phyloP scores from a whole-genome alignment of 2,329 filamentous ascomycete species.

The Neonectria magnoliae region DNA sequence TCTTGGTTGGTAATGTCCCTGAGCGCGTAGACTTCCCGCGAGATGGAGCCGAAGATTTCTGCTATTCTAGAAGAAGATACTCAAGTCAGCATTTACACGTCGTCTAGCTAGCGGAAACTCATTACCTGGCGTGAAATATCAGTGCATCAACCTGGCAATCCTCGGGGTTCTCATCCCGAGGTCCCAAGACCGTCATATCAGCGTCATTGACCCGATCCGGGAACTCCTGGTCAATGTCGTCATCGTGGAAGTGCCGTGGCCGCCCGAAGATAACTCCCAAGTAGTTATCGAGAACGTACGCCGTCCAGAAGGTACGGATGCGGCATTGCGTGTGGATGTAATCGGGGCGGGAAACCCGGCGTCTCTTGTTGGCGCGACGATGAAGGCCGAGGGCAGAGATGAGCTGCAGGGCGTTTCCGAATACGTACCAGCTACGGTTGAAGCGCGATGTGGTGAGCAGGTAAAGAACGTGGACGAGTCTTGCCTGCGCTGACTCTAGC shows the following conservation, averaged over 20 bases:
- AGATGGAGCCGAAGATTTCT: conserved; percentile 52
- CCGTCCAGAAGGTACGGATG: conserved; percentile 69
- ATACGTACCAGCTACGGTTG: conserved; percentile 70
- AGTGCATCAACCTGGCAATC: conserved; percentile 63
- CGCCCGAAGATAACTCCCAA: conserved; percentile 71
- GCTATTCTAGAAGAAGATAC: conserved; percentile 42
- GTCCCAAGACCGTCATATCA: conserved; percentile 59
- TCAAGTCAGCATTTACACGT: neutral
- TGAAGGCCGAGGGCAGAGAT: conserved; percentile 55
- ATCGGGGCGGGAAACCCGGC: conserved; percentile 41
- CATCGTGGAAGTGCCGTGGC: conserved; percentile 68
- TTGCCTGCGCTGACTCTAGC: conserved; percentile 66
- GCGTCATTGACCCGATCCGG: conserved; percentile 66
- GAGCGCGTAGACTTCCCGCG: conserved; percentile 53
- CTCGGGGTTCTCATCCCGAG: conserved; percentile 39
- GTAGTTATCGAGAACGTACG: conserved; percentile 71
- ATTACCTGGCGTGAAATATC: conserved; percentile 55
- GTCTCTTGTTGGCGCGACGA: conserved; percentile 36
- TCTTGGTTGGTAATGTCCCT: conserved; percentile 48
- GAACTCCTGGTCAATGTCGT: conserved; percentile 71
- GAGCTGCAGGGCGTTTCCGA: conserved; percentile 66
- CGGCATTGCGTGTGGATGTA: conserved; percentile 62
- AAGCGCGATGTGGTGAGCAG: conserved; percentile 67
- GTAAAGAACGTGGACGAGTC: conserved; percentile 67
- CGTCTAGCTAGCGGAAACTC: fast-evolving